Evolutionary conservation across 345 rosid species (phyloP), one percentile per base, ranked within the genome.

Genomic region (Garcia nutans): DNA sequence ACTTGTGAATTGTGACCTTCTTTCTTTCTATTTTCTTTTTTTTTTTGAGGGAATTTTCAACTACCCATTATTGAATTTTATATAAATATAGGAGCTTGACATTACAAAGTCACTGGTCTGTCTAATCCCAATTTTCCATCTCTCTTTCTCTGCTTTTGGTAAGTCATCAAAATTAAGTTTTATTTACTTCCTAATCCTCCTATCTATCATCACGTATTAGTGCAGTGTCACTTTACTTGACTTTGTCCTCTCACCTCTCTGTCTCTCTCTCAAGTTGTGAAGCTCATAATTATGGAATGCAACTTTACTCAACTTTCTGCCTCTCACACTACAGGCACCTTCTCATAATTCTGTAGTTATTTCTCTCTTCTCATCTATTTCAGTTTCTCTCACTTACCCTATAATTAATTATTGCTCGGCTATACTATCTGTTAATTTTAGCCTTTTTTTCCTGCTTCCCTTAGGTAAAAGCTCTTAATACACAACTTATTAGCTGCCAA

Each of bases 291-390:
- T 79, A 70, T 77, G 77, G 75, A 77, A 68, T 59, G 79, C 69
- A 69, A 82, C 89, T 70, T 80, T 86, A 61, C 79, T 78, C 62
- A 63, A 76, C 80, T 77, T 76, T 80, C 70, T 79, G 54, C 76
- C 61, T 72, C 73, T 72, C 73, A 52, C 50, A 65, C 49, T 65
- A 63, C 67, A 74, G 76, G 63, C 75, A 77, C 66, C 66, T 24
- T 42, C 49, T 23, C 28, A 60, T 73, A 50, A 0, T 5, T 22
- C 19, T 56, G 47, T 19, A 45, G 41, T 50, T 24, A 19, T 80
- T 77, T 73, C 41, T 65, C 80, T 78, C 73, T 52, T 54, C 58
- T 71, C 70, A 42, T 70, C 49, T 54, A 37, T 6, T 50, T 60
- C 56, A 52, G 33, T 57, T 73, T 66, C 61, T 19, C 56, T 67